phyloP scores from a whole-genome alignment of 345 rosid genomes.

The Arabidopsis arenosa region DNA sequence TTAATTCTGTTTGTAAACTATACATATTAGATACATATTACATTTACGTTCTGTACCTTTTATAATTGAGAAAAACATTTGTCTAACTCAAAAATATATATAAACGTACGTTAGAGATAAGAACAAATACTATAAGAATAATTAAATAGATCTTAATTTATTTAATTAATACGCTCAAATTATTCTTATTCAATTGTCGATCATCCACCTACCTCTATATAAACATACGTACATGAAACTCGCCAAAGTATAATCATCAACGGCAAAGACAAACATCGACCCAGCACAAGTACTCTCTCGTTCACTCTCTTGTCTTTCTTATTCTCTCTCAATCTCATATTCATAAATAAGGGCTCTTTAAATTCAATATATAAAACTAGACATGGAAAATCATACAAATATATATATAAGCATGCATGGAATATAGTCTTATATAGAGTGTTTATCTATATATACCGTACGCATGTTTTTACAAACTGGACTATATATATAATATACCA shows the following conservation, averaged over 20 bases:
- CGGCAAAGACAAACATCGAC: conserved; percentile 13
- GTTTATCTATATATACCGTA: background rate
- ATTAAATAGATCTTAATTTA: background rate
- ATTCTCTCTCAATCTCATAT: background rate
- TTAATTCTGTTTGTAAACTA: background rate
- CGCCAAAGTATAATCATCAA: background rate
- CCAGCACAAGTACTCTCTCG: background rate
- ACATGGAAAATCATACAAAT: background rate
- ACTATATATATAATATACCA: background rate
- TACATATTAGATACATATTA: background rate
- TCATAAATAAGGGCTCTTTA: background rate
- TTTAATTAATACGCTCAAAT: background rate
- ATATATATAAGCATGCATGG: background rate
- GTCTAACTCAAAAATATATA: background rate
- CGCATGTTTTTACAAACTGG: background rate
- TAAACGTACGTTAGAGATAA: background rate
- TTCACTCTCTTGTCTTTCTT: background rate
- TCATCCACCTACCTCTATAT: background rate
- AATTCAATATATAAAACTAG: background rate
- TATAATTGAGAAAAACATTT: background rate
- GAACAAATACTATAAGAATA: background rate
- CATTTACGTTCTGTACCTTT: background rate
- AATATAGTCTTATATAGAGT: no score
- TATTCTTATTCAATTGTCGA: background rate
- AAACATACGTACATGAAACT: conserved; percentile 18